phyloP scores from a whole-genome alignment of 164 flowering plant genomes.

The Berberis vulgaris region DNA sequence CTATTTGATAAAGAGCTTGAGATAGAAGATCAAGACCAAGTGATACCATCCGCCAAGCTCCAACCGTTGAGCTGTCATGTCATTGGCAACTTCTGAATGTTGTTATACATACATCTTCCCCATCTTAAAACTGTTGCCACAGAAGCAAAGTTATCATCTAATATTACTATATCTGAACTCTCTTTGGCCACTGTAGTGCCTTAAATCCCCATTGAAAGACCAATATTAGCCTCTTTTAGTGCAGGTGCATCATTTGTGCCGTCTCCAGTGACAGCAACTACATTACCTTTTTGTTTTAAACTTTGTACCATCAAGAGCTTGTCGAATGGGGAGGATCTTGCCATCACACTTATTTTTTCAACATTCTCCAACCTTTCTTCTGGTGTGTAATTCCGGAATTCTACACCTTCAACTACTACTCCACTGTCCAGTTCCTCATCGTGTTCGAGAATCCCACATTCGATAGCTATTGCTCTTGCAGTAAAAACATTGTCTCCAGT shows the following conservation, averaged over 20 bases:
- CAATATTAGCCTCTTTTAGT: conserved; percentile 65
- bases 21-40: conserved; percentile 65
- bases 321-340: conserved; percentile 69
- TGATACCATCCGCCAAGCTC: conserved; percentile 74
- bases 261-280: conserved; percentile 74
- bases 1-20: conserved; percentile 57
- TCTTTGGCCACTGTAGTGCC: conserved; percentile 76
- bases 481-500: conserved; percentile 77
- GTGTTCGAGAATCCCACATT: conserved; percentile 54
- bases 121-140: conserved; percentile 56
- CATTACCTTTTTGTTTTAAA: conserved; percentile 54
- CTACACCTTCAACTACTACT: conserved; percentile 52
- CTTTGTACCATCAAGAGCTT: conserved; percentile 68
- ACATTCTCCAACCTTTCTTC: conserved; percentile 46
- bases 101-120: conserved; percentile 74
- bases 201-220: conserved; percentile 76
- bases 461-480: conserved; percentile 67
- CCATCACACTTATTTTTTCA: conserved; percentile 54
- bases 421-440: conserved; percentile 13
- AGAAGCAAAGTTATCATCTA: conserved; percentile 60
- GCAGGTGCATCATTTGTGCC: conserved; percentile 86
- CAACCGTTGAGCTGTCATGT: conserved; percentile 63
- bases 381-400: conserved; percentile 47
- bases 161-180: conserved; percentile 66
- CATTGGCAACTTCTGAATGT: conserved; percentile 71